Base-by-base conservation (phyloP, 2,329 filamentous ascomycete genomes). In the Drechslerella dactyloides region DNA sequence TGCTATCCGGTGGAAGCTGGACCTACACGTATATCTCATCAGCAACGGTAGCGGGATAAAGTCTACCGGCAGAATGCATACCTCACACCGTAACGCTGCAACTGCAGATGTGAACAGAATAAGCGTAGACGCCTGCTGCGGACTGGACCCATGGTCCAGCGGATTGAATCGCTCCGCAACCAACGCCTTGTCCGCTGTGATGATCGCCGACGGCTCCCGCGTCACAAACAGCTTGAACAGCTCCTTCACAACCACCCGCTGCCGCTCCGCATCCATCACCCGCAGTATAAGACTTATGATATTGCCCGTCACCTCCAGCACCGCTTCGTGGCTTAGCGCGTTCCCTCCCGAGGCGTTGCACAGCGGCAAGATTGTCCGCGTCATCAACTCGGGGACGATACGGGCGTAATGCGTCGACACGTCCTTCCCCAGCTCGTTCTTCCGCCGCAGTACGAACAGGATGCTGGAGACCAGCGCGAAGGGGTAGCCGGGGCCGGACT, bases 201-300 rank as follows among this genome's bases (percentile, higher is more conserved):
- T 82, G 75, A 40, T 80, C 75, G 37, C 73, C 52, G 66, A 82
- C 80, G 24, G 76, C 74, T 21, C 76, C 76, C 24, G 77, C 46
- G n/a, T 77, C 74, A 48, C 77, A 78, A 84, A 86, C 3, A 87
- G 79, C 7, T 80, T 82, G 74, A 86, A 87, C 11, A 85, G 75
- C 69, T 86, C 84, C n/a, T 81, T 76, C 1, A 83, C 80, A n/a
- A 85, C 81, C 58, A 81, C 78, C 10, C 82, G 80, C 74, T 85
- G 83, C 60, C 85, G 83, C 52, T 82, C 79, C 35, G 81, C 80
- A 0, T 84, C 81, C 55, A 86, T 82, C 13, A 83, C 80, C 51
- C 84, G 81, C 33, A 89, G 80, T 51, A 89, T 84, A 51, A 87
- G 78, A 74, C 85, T 87, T 76, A 83, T 83, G 37, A 89, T 82